These are phyloP conservation scores for Candida sithepensis DNA, from an alignment of 805 yeast genomes.

Conservation along the genomic window DNA sequence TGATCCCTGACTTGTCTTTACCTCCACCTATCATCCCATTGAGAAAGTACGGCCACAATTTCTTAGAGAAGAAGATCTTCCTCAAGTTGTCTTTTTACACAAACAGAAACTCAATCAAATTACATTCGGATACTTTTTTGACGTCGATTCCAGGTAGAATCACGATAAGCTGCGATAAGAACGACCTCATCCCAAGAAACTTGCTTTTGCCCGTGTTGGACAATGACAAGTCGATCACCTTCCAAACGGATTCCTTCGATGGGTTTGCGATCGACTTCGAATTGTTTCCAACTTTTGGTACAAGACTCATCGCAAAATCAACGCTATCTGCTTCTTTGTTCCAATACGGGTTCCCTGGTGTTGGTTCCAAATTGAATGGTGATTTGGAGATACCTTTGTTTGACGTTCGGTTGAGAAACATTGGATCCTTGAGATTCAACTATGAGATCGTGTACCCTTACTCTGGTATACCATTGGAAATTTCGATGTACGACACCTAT, in stretches of 20 bases:
- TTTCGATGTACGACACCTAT: constrained; percentile 90
- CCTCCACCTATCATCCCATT: constrained; percentile 97
- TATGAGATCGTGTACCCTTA: constrained; percentile 89
- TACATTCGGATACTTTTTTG: constrained; percentile 41
- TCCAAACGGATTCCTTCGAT: constrained; percentile 77
- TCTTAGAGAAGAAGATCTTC: constrained; percentile 83
- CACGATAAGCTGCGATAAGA: constrained; percentile 69
- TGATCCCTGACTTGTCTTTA: constrained; percentile 83
- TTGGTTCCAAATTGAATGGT: constrained; percentile 36
- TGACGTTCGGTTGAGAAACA: constrained; percentile 74
- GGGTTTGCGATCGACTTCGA: constrained; percentile 80
- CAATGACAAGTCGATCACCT: constrained; percentile 60
- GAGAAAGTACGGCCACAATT: constrained; percentile 93
- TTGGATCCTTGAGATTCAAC: constrained; percentile 75
- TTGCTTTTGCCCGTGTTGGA: constrained; percentile 74
- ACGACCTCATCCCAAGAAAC: constrained; percentile 86
- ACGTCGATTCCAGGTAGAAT: constrained; percentile 72
- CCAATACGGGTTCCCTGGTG: constrained; percentile 32
- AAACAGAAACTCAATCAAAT: constrained; percentile 39
- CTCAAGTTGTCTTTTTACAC: constrained; percentile 69
- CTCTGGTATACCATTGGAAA: constrained; percentile 76
- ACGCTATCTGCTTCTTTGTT: constrained; percentile 65
- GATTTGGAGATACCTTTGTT: constrained; percentile 64
- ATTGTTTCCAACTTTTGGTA: constrained; percentile 91
- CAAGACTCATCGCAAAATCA: constrained; percentile 85